These are phyloP conservation scores for Phalaenopsis aphrodite DNA, from an alignment of 106 monocot species.

Conservation along the genomic window DNA sequence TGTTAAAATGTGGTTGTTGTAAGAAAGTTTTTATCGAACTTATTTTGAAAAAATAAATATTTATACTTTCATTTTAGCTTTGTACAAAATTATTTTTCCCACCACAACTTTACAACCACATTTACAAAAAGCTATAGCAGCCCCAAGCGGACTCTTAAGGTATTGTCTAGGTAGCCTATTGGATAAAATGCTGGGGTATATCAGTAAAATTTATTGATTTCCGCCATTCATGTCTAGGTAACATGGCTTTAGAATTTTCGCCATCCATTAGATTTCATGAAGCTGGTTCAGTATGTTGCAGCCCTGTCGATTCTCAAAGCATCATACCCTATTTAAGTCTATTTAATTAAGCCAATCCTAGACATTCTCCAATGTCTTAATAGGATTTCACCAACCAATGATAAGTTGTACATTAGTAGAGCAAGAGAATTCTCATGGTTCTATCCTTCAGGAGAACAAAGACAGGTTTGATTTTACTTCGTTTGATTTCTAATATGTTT, in stretches of 20 bases:
- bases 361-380: neutral
- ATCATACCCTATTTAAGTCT: neutral
- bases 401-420: too few relatives aligned
- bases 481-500: neutral
- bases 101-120: too few relatives aligned
- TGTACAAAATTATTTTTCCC: too few relatives aligned
- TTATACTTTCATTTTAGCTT: too few relatives aligned
- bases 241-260: conserved; percentile 33
- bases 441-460: neutral
- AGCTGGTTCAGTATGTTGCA: conserved; percentile 56
- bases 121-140: too few relatives aligned
- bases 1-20: too few relatives aligned
- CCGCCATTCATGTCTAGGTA: conserved; percentile 19
- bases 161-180: neutral
- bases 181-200: neutral
- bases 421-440: neutral
- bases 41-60: too few relatives aligned
- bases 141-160: too few relatives aligned
- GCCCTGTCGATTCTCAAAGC: conserved; percentile 40
- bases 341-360: neutral
- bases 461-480: neutral
- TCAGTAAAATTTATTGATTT: neutral
- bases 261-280: conserved; percentile 45
- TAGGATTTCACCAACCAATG: neutral
- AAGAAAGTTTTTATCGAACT: too few relatives aligned